A percentile compares a stretch with the other conserved stretches of the same genome.
These are phyloP conservation scores for Orbilia oligospora DNA, from an alignment of 2,329 filamentous ascomycete species.

Conservation along the genomic window DNA sequence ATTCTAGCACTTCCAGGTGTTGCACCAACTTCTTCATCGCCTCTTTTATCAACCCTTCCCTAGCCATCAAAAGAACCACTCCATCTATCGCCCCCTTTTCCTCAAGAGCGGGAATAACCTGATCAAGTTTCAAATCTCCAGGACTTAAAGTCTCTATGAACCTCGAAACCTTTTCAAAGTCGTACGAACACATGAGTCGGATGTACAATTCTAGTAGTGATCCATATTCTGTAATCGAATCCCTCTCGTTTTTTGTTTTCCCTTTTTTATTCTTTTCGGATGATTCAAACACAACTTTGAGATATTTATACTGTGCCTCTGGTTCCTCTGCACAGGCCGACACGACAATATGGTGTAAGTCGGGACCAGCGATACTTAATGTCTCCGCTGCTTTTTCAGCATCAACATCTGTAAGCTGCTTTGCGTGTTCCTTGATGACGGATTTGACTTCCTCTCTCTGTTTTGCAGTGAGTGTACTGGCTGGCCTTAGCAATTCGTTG, in stretches of 20 bases:
- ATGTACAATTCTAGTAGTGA: constrained; percentile 86
- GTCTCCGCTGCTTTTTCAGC: constrained; percentile 76
- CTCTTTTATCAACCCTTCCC: constrained; percentile 84
- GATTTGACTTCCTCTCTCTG: constrained; percentile 80
- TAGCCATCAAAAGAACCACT: constrained; percentile 88
- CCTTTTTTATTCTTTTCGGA: constrained; percentile 49
- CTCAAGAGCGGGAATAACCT: constrained; percentile 88
- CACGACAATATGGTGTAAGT: constrained; percentile 78
- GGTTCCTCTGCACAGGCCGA: constrained; percentile 74
- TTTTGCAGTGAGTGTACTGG: constrained; percentile 75
- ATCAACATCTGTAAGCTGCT: constrained; percentile 77
- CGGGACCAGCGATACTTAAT: constrained; percentile 74
- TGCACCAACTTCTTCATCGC: constrained; percentile 88
- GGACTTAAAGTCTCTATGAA: constrained; percentile 84
- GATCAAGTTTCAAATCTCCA: constrained; percentile 82
- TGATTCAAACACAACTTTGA: constrained; percentile 82
- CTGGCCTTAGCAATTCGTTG: constrained; percentile 78
- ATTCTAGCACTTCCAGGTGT: constrained; percentile 84
- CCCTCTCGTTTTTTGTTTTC: constrained; percentile 39
- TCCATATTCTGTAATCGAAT: constrained; percentile 66
- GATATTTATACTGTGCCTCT: constrained; percentile 80
- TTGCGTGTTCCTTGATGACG: constrained; percentile 77
- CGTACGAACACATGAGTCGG: constrained; percentile 88
- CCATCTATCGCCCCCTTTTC: constrained; percentile 91
- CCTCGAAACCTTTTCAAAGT: constrained; percentile 84